Evolutionary conservation across 768 basidiomycete species (phyloP).

Genomic region (Lactarius evosmus): DNA sequence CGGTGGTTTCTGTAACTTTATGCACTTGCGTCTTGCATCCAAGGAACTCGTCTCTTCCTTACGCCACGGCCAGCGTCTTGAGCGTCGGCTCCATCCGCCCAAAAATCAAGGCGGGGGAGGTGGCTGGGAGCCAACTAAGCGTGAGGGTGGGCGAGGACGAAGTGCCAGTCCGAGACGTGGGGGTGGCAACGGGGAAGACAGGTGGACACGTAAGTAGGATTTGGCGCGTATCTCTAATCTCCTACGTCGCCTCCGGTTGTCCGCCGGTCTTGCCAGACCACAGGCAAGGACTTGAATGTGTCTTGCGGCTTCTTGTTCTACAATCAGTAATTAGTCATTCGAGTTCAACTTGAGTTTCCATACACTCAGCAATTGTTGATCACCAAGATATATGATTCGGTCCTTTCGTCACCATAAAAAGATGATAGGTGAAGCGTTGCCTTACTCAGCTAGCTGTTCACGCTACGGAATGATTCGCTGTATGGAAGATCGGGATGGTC

Average conservation of each 20-base stretch:
- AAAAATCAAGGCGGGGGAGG: slow-evolving; percentile 64
- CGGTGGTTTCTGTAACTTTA: slow-evolving; percentile 98
- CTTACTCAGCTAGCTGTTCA: neutral
- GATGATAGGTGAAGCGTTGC: neutral
- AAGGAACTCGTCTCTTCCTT: slow-evolving; percentile 77
- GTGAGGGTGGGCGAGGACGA: slow-evolving; percentile 60
- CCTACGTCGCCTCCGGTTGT: neutral
- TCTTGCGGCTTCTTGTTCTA: neutral
- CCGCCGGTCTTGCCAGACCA: neutral
- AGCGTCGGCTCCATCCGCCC: slow-evolving; percentile 68
- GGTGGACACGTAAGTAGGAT: slow-evolving; percentile 42
- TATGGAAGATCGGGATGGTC: neutral
- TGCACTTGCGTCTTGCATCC: slow-evolving; percentile 90
- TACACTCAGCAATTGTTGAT: neutral
- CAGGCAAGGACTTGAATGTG: slow-evolving; percentile 1
- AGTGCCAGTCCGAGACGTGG: slow-evolving; percentile 75
- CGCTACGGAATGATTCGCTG: neutral
- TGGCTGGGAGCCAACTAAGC: slow-evolving; percentile 80
- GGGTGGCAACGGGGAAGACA: slow-evolving; percentile 66
- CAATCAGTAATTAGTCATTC: neutral
- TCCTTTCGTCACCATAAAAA: neutral
- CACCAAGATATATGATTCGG: neutral
- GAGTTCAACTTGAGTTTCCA: neutral
- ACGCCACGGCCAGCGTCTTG: slow-evolving; percentile 78
- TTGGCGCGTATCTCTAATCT: neutral